Percentiles rank a stretch among this genome's conserved stretches.
Conservation (phyloP, 2,329 filamentous ascomycete species). For the Aspergillus pseudoglaucus region DNA sequence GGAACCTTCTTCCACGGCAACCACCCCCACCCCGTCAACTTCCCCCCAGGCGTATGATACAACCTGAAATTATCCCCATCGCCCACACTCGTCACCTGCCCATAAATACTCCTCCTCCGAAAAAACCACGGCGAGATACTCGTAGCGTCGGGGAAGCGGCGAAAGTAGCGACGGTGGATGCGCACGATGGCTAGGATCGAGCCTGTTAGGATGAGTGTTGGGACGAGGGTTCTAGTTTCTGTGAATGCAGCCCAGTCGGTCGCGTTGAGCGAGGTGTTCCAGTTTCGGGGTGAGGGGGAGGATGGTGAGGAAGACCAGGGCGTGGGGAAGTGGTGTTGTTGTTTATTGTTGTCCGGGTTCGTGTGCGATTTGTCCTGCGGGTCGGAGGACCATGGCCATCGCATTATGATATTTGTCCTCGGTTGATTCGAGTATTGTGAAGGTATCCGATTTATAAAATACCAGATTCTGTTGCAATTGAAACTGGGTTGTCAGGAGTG, state of each 20-base stretch:
- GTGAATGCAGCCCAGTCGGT: constrained; percentile 33
- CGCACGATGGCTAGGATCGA: constrained; percentile 30
- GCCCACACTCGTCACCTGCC: constrained; percentile 84
- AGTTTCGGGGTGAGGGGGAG: constrained; percentile 27
- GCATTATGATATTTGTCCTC: constrained; percentile 32
- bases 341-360: constrained; percentile 12
- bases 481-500: background rate
- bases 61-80: constrained; percentile 95
- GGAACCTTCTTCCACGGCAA: constrained; percentile 66
- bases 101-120: constrained; percentile 69
- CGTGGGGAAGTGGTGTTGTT: constrained; percentile 6
- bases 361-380: constrained; percentile 12
- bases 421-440: background rate
- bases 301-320: constrained; percentile 10
- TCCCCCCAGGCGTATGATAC: constrained; percentile 90
- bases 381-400: constrained; percentile 44
- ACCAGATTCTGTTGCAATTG: background rate
- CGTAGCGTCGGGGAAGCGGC: constrained; percentile 71
- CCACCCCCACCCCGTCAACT: constrained; percentile 87
- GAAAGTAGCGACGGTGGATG: constrained; percentile 55
- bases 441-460: background rate
- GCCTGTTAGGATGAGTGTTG: constrained; percentile 33
- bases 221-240: constrained; percentile 30
- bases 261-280: constrained; percentile 40
- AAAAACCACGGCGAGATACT: constrained; percentile 71